phyloP scores from a whole-genome alignment of 108 stramenopile species.

The Heterococcus sp. region DNA sequence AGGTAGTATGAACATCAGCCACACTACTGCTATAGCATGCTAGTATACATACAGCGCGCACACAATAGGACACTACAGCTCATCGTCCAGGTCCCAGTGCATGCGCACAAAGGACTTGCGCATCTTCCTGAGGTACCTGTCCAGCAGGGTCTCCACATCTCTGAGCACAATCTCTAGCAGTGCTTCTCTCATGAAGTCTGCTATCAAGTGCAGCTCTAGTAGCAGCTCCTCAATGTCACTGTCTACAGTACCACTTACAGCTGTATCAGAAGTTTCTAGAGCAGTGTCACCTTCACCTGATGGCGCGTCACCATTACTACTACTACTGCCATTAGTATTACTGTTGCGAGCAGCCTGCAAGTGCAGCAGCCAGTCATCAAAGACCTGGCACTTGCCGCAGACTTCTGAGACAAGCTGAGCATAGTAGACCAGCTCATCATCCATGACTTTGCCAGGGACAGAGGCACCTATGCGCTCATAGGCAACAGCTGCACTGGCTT shows the following conservation, averaged over 20 bases:
- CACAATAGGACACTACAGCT: no score
- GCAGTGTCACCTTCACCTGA: no score
- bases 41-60: no score
- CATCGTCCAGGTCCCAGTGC: slow-evolving; percentile 39
- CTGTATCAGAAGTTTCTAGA: no score
- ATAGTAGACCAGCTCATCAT: slow-evolving; percentile 27
- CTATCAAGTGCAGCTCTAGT: slow-evolving; percentile 11
- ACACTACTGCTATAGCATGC: no score
- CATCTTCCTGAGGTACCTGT: slow-evolving; percentile 39
- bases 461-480: slow-evolving; percentile 20
- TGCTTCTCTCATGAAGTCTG: slow-evolving; percentile 30
- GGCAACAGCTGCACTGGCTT: slow-evolving; percentile 11
- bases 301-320: no score
- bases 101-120: slow-evolving; percentile 33
- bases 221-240: slow-evolving; percentile 14
- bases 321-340: no score
- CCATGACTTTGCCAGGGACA: slow-evolving; percentile 18
- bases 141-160: slow-evolving; percentile 30
- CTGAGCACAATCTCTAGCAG: slow-evolving; percentile 17
- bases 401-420: slow-evolving; percentile 30
- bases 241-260: neutral
- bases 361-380: neutral
- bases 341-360: neutral
- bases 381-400: slow-evolving; percentile 6
- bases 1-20: no score